phyloP scores from a whole-genome alignment of 345 rosid species.

The Syzygium grande region DNA sequence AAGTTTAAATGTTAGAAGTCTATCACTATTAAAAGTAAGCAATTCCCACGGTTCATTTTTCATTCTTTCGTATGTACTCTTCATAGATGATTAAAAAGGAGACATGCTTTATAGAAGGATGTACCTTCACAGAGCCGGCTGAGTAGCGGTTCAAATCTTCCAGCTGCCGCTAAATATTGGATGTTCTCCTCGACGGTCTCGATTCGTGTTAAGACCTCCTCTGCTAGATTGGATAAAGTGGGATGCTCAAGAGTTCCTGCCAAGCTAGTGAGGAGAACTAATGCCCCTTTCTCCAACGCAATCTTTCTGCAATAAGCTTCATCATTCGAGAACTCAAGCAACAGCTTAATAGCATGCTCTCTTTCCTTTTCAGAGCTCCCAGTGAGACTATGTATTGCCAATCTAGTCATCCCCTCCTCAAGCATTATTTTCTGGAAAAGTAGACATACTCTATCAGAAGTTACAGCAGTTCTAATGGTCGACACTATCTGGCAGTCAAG shows the following conservation, averaged over 20 bases:
- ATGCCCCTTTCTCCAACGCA: conserved; percentile 35
- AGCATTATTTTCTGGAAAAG: conserved; percentile 25
- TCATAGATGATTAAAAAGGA: background rate
- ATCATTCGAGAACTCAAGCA: conserved; percentile 23
- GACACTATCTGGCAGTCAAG: background rate
- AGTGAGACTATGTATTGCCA: conserved; percentile 27
- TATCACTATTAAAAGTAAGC: background rate
- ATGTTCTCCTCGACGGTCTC: conserved; percentile 20
- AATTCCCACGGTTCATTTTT: background rate
- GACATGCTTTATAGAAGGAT: background rate
- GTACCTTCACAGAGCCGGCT: conserved; percentile 21
- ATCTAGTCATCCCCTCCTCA: conserved; percentile 34
- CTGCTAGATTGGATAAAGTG: conserved; percentile 29
- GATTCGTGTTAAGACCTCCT: conserved; percentile 23
- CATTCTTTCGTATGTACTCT: background rate
- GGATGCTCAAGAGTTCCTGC: conserved; percentile 31
- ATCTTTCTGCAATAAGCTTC: conserved; percentile 24
- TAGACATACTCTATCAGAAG: background rate
- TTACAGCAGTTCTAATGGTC: background rate
- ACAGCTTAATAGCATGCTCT: conserved; percentile 30
- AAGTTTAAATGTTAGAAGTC: background rate
- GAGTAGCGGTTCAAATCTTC: conserved; percentile 38
- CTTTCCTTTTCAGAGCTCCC: conserved; percentile 35
- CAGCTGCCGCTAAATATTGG: conserved; percentile 27
- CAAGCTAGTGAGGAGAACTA: conserved; percentile 34